Conservation (phyloP, 176 grass and related monocot genomes). For the Cocos nucifera region DNA sequence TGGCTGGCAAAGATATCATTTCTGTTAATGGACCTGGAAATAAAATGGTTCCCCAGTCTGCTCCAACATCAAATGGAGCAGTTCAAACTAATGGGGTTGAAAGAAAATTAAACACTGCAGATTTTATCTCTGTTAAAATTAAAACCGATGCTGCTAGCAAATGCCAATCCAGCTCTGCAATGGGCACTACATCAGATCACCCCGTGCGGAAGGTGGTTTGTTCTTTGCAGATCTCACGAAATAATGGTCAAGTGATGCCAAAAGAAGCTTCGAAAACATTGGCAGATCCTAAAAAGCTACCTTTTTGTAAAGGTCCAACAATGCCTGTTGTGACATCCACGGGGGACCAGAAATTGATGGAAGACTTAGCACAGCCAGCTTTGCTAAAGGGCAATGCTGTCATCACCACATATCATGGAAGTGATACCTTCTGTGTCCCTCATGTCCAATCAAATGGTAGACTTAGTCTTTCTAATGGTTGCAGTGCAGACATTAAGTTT, state of each 20-base stretch:
- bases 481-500: background rate
- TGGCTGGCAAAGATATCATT: constrained; percentile 20
- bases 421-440: background rate
- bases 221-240: constrained; percentile 7
- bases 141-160: constrained; percentile 9
- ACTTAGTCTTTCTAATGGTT: background rate
- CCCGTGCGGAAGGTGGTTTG: constrained; percentile 2
- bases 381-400: constrained; percentile 18
- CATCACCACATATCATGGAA: background rate
- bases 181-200: constrained; percentile 1
- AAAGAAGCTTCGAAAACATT: constrained; percentile 8
- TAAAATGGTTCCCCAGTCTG: constrained; percentile 24
- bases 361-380: constrained; percentile 14
- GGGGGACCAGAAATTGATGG: background rate
- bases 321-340: too few species aligned
- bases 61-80: constrained; percentile 26
- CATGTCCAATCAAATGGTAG: background rate
- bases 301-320: constrained; percentile 2
- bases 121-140: constrained; percentile 3
- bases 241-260: constrained; percentile 22
- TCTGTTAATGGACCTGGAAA: constrained; percentile 29
- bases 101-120: constrained; percentile 8
- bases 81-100: constrained; percentile 20
- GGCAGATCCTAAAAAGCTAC: constrained; percentile 5
- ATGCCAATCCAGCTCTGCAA: constrained; percentile 8